A percentile compares a stretch with the other conserved stretches of the same genome.
Conservation (phyloP, 257 asterid genomes). For the Solanum lycopersicoides region DNA sequence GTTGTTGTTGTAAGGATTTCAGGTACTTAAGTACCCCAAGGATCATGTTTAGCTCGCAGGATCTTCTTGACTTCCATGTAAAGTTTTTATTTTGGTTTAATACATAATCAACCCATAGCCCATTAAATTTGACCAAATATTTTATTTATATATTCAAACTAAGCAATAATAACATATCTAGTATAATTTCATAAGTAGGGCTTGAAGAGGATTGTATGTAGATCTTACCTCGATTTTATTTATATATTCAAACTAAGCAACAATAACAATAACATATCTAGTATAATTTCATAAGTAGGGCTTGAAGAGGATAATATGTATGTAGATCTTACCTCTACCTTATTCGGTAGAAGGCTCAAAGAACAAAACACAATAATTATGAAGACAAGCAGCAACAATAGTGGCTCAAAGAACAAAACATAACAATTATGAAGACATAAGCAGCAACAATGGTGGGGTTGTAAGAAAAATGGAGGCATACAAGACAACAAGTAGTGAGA, state of each 20-base stretch:
- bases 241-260: no score
- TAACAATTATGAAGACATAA: no score
- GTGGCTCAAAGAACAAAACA: no score
- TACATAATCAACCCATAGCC: not conserved
- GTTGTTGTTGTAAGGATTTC: no score
- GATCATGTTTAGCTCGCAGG: not conserved
- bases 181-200: no score
- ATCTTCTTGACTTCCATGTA: not conserved
- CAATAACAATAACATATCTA: no score
- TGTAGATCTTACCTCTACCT: not conserved
- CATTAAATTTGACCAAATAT: not conserved
- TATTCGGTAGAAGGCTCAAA: not conserved
- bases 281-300: no score
- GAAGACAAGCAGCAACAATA: not conserved
- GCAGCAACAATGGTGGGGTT: not conserved
- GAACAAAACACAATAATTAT: not conserved
- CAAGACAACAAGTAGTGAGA: not conserved
- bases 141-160: no score
- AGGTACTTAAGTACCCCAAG: not conserved
- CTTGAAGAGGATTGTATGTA: not conserved
- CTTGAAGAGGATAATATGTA: not conserved
- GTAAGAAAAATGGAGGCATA: not conserved
- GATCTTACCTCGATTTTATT: not conserved
- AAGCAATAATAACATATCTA: not conserved
- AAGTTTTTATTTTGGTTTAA: not conserved